phyloP scores from a whole-genome alignment of 2,329 filamentous ascomycete genomes.

The Aspergillus eucalypticola region DNA sequence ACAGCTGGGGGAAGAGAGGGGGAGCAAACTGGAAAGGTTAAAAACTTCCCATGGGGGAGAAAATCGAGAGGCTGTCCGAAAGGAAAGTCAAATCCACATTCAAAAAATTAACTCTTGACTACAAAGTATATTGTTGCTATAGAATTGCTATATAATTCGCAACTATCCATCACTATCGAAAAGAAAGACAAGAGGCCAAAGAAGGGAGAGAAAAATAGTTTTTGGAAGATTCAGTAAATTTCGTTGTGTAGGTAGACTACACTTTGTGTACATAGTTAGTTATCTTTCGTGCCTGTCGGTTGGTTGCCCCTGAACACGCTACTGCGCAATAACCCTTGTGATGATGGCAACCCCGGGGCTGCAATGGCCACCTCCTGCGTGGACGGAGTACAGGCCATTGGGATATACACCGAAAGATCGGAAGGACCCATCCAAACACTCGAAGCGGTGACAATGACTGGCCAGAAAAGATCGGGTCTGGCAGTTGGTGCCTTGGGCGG shows the following conservation, averaged over 20 bases:
- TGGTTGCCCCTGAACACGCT: background rate
- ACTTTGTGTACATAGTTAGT: background rate
- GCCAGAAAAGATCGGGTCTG: slow-evolving; percentile 27
- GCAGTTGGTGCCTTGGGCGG: slow-evolving; percentile 29
- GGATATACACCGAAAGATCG: slow-evolving; percentile 28
- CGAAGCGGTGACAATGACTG: slow-evolving; percentile 17
- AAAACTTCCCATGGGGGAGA: background rate
- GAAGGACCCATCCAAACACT: slow-evolving; percentile 21
- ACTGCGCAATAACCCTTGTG: background rate
- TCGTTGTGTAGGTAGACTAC: no score
- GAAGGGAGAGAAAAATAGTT: no score
- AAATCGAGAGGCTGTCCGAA: slow-evolving; percentile 1
- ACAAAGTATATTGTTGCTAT: no score
- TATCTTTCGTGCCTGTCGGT: background rate
- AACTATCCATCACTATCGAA: no score
- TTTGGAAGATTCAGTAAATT: background rate
- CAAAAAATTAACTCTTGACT: no score
- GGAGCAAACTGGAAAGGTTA: no score
- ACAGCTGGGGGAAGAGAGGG: background rate
- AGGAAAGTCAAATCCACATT: background rate
- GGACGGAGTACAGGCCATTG: slow-evolving; percentile 8
- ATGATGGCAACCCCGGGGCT: slow-evolving; percentile 3
- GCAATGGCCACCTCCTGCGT: background rate
- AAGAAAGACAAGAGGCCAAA: no score
- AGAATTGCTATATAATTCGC: no score